phyloP scores from a whole-genome alignment of 768 basidiomycete species.

The Epithele typhae region DNA sequence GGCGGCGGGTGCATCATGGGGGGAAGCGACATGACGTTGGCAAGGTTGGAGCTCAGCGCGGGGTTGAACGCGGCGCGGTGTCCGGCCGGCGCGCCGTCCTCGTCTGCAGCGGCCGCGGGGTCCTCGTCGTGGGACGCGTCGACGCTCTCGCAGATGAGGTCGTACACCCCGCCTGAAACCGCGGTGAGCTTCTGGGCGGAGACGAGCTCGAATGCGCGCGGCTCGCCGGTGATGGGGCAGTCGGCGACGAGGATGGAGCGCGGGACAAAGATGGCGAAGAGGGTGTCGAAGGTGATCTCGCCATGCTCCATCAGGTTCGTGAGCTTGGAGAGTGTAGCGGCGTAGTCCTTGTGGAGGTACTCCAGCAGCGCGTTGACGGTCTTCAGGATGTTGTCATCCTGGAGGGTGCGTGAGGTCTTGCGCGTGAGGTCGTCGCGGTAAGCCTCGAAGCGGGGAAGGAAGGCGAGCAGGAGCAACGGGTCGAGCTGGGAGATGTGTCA shows the following conservation, averaged over 20 bases:
- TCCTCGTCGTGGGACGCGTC: slow-evolving; percentile 40
- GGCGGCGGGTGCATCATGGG: too few species aligned
- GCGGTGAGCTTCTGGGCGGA: slow-evolving; percentile 32
- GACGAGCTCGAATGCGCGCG: slow-evolving; percentile 43
- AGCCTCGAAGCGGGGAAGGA: slow-evolving; percentile 41
- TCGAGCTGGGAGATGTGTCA: slow-evolving; percentile 45
- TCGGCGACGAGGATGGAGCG: slow-evolving; percentile 43
- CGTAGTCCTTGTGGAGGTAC: slow-evolving; percentile 32
- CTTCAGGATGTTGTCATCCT: slow-evolving; percentile 37
- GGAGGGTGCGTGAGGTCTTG: slow-evolving; percentile 30
- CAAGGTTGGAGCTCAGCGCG: too few species aligned
- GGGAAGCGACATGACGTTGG: too few species aligned
- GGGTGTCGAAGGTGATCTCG: slow-evolving; percentile 50
- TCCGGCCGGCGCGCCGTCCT: neutral
- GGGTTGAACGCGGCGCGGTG: slow-evolving; percentile 6
- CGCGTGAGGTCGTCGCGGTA: slow-evolving; percentile 38
- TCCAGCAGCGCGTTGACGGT: slow-evolving; percentile 33
- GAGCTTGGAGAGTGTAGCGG: slow-evolving; percentile 43
- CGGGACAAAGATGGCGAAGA: slow-evolving; percentile 51
- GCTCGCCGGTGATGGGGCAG: slow-evolving; percentile 50
- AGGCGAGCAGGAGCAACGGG: slow-evolving; percentile 51
- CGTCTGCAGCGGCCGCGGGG: neutral
- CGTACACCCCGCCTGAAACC: slow-evolving; percentile 37
- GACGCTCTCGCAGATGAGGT: slow-evolving; percentile 46
- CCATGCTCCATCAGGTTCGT: slow-evolving; percentile 43